phyloP scores from a whole-genome alignment of 176 grass and related monocot genomes.

The Elaeis guineensis region DNA sequence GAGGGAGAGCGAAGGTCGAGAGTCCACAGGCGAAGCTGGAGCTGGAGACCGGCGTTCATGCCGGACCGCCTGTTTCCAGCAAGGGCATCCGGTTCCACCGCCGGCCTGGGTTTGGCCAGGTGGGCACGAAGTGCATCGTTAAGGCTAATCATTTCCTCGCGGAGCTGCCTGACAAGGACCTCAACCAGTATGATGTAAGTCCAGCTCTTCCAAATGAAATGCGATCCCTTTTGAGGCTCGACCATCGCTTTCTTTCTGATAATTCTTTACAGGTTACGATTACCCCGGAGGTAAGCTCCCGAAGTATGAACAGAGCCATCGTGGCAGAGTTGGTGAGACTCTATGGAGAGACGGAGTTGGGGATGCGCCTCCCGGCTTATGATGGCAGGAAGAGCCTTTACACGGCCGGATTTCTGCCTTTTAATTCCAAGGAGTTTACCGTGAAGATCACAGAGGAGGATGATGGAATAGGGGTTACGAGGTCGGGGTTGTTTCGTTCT shows the following conservation, averaged over 20 bases:
- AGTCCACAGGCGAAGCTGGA: neutral
- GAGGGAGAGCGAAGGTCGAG: constrained; percentile 4
- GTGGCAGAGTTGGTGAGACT: constrained; percentile 32
- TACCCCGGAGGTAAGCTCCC: constrained; percentile 17
- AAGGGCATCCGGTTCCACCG: constrained; percentile 16
- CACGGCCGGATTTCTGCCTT: constrained; percentile 44
- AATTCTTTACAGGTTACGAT: constrained; percentile 38
- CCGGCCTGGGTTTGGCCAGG: constrained; percentile 26
- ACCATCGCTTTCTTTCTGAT: neutral
- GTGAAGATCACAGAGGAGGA: constrained; percentile 18
- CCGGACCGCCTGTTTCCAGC: neutral
- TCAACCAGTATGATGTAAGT: constrained; percentile 59
- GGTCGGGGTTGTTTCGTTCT: neutral
- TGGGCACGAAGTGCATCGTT: constrained; percentile 1
- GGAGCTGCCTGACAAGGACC: constrained; percentile 35
- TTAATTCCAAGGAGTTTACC: constrained; percentile 25
- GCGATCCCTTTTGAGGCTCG: neutral
- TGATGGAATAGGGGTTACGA: neutral
- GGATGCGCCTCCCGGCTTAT: constrained; percentile 33
- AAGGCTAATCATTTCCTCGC: constrained; percentile 70
- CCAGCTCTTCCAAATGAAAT: neutral
- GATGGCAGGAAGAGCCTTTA: constrained; percentile 53
- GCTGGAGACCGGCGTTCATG: constrained; percentile 8
- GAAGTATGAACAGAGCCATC: constrained; percentile 21
- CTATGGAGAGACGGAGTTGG: constrained; percentile 24